Conservation (phyloP, 768 basidiomycete genomes). For the Cyclocybe aegerita region DNA sequence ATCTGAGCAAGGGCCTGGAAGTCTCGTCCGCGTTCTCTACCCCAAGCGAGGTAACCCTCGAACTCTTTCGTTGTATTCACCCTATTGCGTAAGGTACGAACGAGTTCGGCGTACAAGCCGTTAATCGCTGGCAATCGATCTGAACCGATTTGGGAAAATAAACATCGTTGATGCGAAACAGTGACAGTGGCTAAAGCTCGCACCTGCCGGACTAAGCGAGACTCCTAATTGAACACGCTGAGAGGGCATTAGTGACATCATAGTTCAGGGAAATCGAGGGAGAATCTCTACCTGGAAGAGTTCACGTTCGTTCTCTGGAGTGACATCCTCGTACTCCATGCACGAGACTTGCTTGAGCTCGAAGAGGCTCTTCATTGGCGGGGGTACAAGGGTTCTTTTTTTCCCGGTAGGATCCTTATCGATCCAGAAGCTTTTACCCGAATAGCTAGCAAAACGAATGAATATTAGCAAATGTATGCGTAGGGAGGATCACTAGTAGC, state of each 20-base stretch:
- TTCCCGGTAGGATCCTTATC: slow-evolving; percentile 10
- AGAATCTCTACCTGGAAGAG: slow-evolving; percentile 51
- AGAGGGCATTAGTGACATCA: background rate
- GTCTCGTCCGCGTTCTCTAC: slow-evolving; percentile 42
- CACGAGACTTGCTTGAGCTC: slow-evolving; percentile 47
- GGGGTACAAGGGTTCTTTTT: slow-evolving; percentile 19
- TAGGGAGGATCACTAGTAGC: background rate
- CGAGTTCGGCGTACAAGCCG: slow-evolving; percentile 41
- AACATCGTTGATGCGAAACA: background rate
- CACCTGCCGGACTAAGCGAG: slow-evolving; percentile 48
- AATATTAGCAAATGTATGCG: background rate
- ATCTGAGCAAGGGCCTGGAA: slow-evolving; percentile 45
- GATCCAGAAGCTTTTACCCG: slow-evolving; percentile 22
- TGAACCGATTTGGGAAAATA: slow-evolving; percentile 13
- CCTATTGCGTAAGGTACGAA: slow-evolving; percentile 37
- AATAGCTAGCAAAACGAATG: slow-evolving; percentile 13
- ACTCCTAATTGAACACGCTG: slow-evolving; percentile 55
- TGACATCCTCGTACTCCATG: slow-evolving; percentile 52
- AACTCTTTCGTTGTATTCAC: slow-evolving; percentile 35
- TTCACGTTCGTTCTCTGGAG: slow-evolving; percentile 58
- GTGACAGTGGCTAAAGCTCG: background rate
- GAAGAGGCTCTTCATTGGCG: slow-evolving; percentile 31
- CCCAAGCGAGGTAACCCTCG: slow-evolving; percentile 40
- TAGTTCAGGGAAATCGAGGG: background rate
- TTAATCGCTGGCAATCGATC: slow-evolving; percentile 52